Base-by-base conservation (phyloP, 202 grass and related monocot genomes). In the Miscanthus sacchariflorus region DNA sequence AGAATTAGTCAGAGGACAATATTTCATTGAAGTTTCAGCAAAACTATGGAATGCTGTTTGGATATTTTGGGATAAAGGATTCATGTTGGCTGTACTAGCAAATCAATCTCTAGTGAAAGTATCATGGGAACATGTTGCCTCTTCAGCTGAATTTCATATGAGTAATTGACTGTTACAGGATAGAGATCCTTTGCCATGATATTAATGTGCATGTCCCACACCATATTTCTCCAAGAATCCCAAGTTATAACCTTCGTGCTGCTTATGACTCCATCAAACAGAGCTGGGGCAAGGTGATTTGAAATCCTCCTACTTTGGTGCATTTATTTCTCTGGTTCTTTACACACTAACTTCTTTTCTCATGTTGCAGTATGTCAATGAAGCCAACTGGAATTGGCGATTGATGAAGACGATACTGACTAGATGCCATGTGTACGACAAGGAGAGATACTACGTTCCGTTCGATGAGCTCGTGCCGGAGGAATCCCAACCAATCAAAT, bases 371-470 rank as follows among this genome's bases (percentile, higher is more conserved):
- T 96, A 99, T 91, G 87, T 99, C 72, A 99, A 95, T 75, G 92
- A 95, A 86, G 89, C 94, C 50, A 91, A 87, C 89, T 96, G 97
- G 97, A 99, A 93, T 86, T 99, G 94, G 97, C 89, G 97, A 78
- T 81, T 99, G 68, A 96, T 99, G 97, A 99, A 99, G 85, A 95
- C 94, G 45, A 99, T 99, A 96, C 76, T 99, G 87, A 99, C 97
- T 65, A 89, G 76, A 68, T 99, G 97, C 82, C 97, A 99, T 89
- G 89, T 99, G 12, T 99, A 99, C 38, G 87, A 96, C 83, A 89
- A 95, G 84, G 94, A 99, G 79, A 94, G 83, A 81, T 95, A 91
- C 84, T 99, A 99, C 9, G 86, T 96, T 75, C 90, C 97, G n/a
- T 99, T 99, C 64, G 94, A 96, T 39, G 94, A 99, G 71, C 73